Base-by-base conservation (phyloP, 139 green algal genomes). In the Coccomyxa sp. region DNA sequence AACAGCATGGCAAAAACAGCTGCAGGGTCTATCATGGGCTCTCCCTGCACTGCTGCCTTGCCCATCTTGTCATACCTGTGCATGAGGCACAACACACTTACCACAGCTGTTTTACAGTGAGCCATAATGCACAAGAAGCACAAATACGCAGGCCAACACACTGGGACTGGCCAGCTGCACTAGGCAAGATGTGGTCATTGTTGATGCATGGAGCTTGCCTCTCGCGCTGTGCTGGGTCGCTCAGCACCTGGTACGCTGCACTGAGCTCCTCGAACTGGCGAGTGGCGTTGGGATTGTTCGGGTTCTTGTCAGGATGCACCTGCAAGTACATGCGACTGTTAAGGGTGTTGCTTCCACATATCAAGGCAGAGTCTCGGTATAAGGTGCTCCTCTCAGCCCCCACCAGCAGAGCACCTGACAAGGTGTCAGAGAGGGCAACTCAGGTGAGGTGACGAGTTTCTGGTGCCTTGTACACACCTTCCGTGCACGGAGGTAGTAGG, bases 221-320 rank as follows among this genome's bases (percentile, higher is more conserved):
- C 51, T 81, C 77, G n/a, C 90, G 82, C 86, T 91, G 86, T 9
- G 83, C 30, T 1, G 84, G 85, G 57, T 93, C 89, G 9, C 60
- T 85, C 28, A 93, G 86, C 4, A 93, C 85, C 76, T 92, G 90
- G 82, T 92, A 93, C 0, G 89, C 90, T 38, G 88, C 83, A 10
- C 86, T 86, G 58, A 91, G 77, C 63, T 84, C 81, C 89, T 94
- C 90, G 71, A 91, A 93, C 75, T 84, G 78, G 7, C 13, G n/a
- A 25, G 28, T 14, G 12, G 95, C 95, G 0, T 89, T 81, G 0
- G 88, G 86, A 81, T 98, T 93, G n/a, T 89, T 86, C 0, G 91
- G 91, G 85, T 97, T 96, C 89, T 98, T 98, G 86, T 98, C 95
- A 18, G 90, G 91, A 79, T 94, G 91, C 57, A 90, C 82, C 85